Conservation (phyloP, 306 rosid genomes). For the Acmispon strigosus region DNA sequence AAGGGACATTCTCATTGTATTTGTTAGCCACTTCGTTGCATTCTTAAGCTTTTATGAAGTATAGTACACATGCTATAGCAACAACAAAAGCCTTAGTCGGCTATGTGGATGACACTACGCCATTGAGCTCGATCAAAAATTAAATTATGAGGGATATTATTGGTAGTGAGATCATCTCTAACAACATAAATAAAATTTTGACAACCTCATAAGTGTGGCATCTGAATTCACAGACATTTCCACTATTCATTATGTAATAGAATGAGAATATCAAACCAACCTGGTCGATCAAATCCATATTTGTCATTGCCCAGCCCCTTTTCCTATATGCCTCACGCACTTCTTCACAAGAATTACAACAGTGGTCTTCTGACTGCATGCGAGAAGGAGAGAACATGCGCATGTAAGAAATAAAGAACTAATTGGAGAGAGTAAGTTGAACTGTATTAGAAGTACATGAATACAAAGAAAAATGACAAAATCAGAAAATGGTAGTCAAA, state of each 20-base stretch:
- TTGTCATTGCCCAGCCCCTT: constrained; percentile 83
- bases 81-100: background rate
- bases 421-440: background rate
- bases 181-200: background rate
- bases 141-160: too few species aligned
- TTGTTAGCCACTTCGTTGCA: background rate
- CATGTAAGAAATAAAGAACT: constrained; percentile 16
- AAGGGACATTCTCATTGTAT: background rate
- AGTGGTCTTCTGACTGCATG: constrained; percentile 77
- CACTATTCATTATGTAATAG: background rate
- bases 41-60: background rate
- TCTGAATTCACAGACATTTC: background rate
- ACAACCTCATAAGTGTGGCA: background rate
- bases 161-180: too few species aligned
- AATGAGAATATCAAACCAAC: constrained; percentile 34
- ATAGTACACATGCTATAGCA: background rate
- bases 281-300: constrained; percentile 86
- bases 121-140: too few species aligned
- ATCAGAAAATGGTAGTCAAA: too few species aligned
- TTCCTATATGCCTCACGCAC: constrained; percentile 86
- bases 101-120: too few species aligned
- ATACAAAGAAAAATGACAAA: background rate
- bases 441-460: background rate
- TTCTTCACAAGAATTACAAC: constrained; percentile 91
- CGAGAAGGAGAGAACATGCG: background rate